Evolutionary conservation across 352 stramenopile species (phyloP).

Genomic region (Globisporangium megalacanthum): DNA sequence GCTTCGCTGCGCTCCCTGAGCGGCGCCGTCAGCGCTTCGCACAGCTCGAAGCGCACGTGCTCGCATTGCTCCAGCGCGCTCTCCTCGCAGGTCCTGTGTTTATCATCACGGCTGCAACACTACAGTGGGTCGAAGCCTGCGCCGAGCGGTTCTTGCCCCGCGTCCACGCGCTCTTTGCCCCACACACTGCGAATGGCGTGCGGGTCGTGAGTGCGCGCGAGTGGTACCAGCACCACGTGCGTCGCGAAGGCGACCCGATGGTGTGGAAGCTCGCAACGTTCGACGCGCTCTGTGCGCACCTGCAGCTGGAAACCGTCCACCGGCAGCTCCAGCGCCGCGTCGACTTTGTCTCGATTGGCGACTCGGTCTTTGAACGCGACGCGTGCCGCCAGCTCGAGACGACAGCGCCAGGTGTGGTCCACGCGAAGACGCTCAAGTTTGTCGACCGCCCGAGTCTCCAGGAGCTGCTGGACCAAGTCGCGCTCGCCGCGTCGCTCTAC

Average conservation of each 20-base stretch:
- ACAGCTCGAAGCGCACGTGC: conserved; percentile 32
- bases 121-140: conserved; percentile 42
- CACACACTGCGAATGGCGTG: conserved; percentile 17
- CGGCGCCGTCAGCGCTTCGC: too few relatives aligned
- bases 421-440: conserved; percentile 54
- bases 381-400: conserved; percentile 38
- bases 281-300: conserved; percentile 39
- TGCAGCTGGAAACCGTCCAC: conserved; percentile 40
- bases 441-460: conserved; percentile 34
- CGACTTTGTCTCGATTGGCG: conserved; percentile 51
- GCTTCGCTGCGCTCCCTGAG: too few relatives aligned
- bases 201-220: conserved; percentile 55
- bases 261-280: conserved; percentile 55
- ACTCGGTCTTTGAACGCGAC: conserved; percentile 49
- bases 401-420: conserved; percentile 23
- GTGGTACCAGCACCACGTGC: conserved; percentile 44
- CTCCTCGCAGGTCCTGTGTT: conserved; percentile 43
- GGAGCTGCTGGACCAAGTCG: conserved; percentile 43
- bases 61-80: conserved; percentile 35
- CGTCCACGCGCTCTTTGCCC: conserved; percentile 34
- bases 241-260: conserved; percentile 25
- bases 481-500: conserved; percentile 28
- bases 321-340: conserved; percentile 17
- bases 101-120: conserved; percentile 55
- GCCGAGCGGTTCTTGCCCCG: conserved; percentile 39